Base-by-base conservation (phyloP, 2,329 filamentous ascomycete species). In the Penicillium sp. region DNA sequence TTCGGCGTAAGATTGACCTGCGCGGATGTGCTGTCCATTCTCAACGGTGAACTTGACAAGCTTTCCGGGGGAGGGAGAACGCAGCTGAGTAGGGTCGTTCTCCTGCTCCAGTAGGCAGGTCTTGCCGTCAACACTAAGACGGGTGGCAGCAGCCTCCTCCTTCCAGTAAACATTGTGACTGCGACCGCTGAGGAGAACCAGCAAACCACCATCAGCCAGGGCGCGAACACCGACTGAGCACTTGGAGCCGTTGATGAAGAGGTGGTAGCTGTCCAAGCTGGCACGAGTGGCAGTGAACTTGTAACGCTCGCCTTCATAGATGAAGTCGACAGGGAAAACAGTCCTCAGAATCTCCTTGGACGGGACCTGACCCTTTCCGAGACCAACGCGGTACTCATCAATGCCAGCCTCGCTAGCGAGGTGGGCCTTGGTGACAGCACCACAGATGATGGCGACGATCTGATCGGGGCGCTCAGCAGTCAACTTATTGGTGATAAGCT, bases 131-230 rank as follows among this genome's bases (percentile, higher is more conserved):
- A 99, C 92, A 30, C 92, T 97, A 65, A 99, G 79, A 73, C 94
- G 92, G 49, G 94, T 97, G 36, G 93, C 94, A 55, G 92, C 92
- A 44, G 96, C 91, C 75, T 99, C 94, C 72, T 99, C 94, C 79
- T 97, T 97, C 94, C 94, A 99, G 85, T 99, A 99, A 59, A 97
- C 87, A 71, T 94, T 99, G 86, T 99, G 94, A 66, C 90, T 96
- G 75, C 91, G 90, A 58, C 94, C 94, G 68, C 88, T 88, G 41
- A 99, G 85, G 19, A 99, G 84, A 61, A 99, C 86, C 54, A 99
- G 83, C 11, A 99, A 84, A 74, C 94, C 94, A 74, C 94, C 94
- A 67, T 99, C 94, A 62, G 91, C 91, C 62, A 99, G 85, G 47
- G 92, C 89, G 67, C 94, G 89, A 52, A 99, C 89, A 68, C 93